Evolutionary conservation across 2,329 filamentous ascomycete species (phyloP), one percentile per base, ranked within the genome.

Genomic region (Trichoderma aggressivum): DNA sequence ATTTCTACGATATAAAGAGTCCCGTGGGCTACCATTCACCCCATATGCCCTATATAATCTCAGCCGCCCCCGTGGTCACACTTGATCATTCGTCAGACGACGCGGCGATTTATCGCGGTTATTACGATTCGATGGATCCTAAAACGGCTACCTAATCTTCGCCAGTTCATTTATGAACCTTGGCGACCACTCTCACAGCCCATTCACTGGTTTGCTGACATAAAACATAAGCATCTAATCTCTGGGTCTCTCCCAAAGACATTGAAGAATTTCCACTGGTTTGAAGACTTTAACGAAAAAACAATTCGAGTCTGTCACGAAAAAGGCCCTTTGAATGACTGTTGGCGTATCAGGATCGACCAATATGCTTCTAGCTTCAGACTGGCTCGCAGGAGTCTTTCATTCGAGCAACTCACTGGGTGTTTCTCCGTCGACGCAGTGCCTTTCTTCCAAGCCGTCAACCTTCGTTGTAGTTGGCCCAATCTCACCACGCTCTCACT

Each of bases 251-350:
- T 55, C 3, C 30, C 16, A 28, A 24, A 30, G 24, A 53, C 67
- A 5, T 47, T 56, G 12, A 28, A 7, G 28, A 34, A 11, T 4
- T n/a, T 70, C 2, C 53, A n/a, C 2, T 34, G 34, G 24, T 63
- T 70, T 30, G 67, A 70, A 55, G 39, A 59, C 28, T 59, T 59
- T 14, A 59, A 59, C 4, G 55, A 59, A 30, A 28, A 59, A n/a
- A 11, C n/a, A 0, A 59, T 28, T 21, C 53, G 47, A 24, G 21
- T 53, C 0, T 24, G 10, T 21, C 21, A 3, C 5, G 2, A 3
- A 24, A 11, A 2, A n/a, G 11, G 11, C n/a, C 21, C 21, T 7
- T 24, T 18, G 0, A 14, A 53, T 1, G 47, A 24, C 21, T 0
- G 24, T 53, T 1, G 10, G n/a, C 11, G 11, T 53, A 14, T 24